Percentiles rank a stretch among this genome's conserved stretches.
These are phyloP conservation scores for Mycena olivaceomarginata DNA, from an alignment of 768 basidiomycete genomes.

Conservation along the genomic window DNA sequence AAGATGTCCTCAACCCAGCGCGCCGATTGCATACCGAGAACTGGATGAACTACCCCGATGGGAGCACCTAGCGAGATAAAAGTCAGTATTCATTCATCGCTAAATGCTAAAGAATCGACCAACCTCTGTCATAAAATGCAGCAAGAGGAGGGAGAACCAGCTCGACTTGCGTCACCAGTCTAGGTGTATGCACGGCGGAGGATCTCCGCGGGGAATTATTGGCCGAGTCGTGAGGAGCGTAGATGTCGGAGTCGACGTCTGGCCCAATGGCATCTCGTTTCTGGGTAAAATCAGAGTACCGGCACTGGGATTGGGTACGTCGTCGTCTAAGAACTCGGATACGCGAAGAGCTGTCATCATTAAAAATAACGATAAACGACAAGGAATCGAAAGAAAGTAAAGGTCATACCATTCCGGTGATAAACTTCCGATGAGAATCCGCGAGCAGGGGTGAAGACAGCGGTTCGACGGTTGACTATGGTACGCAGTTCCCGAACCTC, in stretches of 20 bases:
- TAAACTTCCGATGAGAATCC: neutral
- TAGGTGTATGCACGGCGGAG: neutral
- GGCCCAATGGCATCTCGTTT: neutral
- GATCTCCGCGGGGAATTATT: neutral
- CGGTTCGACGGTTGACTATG: neutral
- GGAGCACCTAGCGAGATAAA: neutral
- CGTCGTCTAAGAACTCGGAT: neutral
- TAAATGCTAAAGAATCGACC: neutral
- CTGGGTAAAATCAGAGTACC: neutral
- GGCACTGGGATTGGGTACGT: neutral
- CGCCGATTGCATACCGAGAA: neutral
- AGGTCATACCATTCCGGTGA: conserved; percentile 1
- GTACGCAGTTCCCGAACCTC: neutral
- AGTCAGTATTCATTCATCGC: neutral
- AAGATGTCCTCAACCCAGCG: conserved; percentile 6
- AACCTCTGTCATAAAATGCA: neutral
- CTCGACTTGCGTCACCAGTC: conserved; percentile 2
- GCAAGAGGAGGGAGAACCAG: conserved; percentile 8
- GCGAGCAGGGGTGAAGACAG: neutral
- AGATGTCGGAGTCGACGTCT: neutral
- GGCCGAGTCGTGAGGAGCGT: neutral
- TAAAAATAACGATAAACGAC: neutral
- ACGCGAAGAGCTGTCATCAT: neutral
- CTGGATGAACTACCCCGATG: neutral
- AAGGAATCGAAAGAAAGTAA: neutral